A percentile compares a stretch with the other conserved stretches of the same genome.
Evolutionary conservation across 768 basidiomycete species (phyloP).

Genomic region (Termitomyces sp.): DNA sequence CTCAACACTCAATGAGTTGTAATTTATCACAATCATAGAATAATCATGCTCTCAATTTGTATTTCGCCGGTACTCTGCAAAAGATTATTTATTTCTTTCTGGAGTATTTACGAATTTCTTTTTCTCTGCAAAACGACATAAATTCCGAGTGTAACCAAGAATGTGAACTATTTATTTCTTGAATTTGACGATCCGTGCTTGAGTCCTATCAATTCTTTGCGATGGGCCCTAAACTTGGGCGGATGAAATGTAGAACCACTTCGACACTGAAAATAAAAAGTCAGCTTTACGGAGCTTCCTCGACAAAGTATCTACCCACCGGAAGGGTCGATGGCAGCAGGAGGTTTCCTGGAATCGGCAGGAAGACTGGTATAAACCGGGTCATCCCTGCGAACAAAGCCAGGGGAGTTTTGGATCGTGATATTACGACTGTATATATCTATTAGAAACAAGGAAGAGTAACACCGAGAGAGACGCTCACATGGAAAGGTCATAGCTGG

Average conservation of each 20-base stretch:
- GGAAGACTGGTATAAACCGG: conserved; percentile 62
- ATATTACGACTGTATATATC: conserved; percentile 63
- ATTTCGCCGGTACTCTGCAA: background rate
- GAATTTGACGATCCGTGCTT: conserved; percentile 1
- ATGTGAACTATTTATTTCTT: background rate
- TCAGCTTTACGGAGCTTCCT: background rate
- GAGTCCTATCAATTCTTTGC: background rate
- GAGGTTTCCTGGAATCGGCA: conserved; percentile 71
- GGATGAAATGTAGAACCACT: conserved; percentile 94
- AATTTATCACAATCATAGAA: conserved; percentile 9
- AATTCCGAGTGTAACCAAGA: background rate
- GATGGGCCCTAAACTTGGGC: conserved; percentile 57
- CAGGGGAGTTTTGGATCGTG: conserved; percentile 69
- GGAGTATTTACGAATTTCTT: background rate
- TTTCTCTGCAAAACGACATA: background rate
- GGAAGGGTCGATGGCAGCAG: conserved; percentile 87
- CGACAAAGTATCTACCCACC: conserved; percentile 41
- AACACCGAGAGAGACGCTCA: conserved; percentile 32
- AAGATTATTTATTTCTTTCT: background rate
- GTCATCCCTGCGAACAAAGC: conserved; percentile 58
- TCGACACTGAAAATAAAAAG: conserved; percentile 51
- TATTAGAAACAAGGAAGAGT: background rate
- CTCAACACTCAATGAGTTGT: conserved; percentile 15
- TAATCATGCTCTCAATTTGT: conserved; percentile 12
- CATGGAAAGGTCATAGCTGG: conserved; percentile 79